Percentiles rank a stretch among this genome's conserved stretches.
phyloP scores from a whole-genome alignment of 208 protist species.

The Plasmodiophora brassicae region DNA sequence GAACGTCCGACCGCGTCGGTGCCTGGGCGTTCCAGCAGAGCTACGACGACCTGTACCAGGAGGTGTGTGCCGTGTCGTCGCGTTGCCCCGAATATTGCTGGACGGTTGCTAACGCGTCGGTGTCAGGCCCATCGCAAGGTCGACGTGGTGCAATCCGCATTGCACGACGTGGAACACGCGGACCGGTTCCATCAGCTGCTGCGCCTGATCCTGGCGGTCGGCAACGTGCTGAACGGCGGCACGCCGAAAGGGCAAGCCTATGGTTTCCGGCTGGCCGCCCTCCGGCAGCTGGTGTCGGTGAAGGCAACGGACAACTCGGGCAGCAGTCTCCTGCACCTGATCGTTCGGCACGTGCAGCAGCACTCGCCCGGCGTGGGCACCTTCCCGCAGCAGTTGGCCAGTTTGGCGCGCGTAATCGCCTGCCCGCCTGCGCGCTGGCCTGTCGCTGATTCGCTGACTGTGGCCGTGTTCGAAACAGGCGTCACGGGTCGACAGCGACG shows the following conservation, averaged over 20 bases:
- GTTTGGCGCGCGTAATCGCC: background rate
- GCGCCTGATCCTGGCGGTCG: background rate
- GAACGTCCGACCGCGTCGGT: background rate
- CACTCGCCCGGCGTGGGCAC: background rate
- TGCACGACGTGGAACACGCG: background rate
- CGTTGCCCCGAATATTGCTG: background rate
- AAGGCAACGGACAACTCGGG: constrained; percentile 1
- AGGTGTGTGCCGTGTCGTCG: too few species aligned
- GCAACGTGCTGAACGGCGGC: constrained; percentile 5
- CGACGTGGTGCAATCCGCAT: background rate
- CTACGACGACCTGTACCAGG: background rate
- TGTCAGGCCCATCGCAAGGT: background rate
- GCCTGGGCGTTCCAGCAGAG: constrained; percentile 24
- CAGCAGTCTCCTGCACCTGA: background rate
- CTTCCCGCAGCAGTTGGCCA: background rate
- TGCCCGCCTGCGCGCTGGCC: background rate
- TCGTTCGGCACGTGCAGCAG: background rate
- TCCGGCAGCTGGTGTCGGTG: background rate
- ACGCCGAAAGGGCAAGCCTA: constrained; percentile 5
- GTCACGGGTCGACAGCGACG: background rate
- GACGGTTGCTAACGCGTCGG: background rate
- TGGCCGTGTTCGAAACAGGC: background rate
- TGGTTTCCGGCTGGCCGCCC: background rate
- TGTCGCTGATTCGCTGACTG: background rate
- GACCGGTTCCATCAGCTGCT: constrained; percentile 16